These are phyloP conservation scores for Cryptococcus jaspeensis DNA, from an alignment of 1,284 basidiomycete species.

Conservation along the genomic window DNA sequence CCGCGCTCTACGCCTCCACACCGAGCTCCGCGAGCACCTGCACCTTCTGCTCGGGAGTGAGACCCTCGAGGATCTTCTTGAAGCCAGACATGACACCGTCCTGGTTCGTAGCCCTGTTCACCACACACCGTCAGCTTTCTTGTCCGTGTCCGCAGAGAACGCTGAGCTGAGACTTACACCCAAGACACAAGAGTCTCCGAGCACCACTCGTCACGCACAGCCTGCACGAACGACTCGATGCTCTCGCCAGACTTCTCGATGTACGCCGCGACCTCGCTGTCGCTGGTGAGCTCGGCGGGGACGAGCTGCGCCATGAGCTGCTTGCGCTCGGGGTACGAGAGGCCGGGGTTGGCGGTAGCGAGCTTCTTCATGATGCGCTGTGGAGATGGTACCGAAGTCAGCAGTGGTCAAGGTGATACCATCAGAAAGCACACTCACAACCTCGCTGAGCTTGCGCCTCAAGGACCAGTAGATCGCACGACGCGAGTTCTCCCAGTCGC, in stretches of 20 bases:
- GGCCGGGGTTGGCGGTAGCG: constrained; percentile 46
- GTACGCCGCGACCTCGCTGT: constrained; percentile 47
- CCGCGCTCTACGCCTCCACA: constrained; percentile 1
- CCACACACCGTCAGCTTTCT: too few species aligned
- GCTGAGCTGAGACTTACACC: constrained; percentile 31
- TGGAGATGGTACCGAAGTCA: background rate
- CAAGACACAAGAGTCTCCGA: constrained; percentile 42
- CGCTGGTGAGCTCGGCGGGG: constrained; percentile 35
- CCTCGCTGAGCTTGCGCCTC: constrained; percentile 59
- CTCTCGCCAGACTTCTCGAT: constrained; percentile 45
- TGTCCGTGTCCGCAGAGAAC: background rate
- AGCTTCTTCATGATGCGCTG: constrained; percentile 51
- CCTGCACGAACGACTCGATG: constrained; percentile 40
- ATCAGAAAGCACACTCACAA: constrained; percentile 25
- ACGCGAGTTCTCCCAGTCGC: constrained; percentile 84
- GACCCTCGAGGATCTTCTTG: constrained; percentile 56
- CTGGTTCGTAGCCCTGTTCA: constrained; percentile 37
- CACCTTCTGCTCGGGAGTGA: constrained; percentile 69
- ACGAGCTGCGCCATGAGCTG: constrained; percentile 41
- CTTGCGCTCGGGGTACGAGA: constrained; percentile 47
- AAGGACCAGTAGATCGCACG: constrained; percentile 95
- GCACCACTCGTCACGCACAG: constrained; percentile 43
- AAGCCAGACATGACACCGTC: constrained; percentile 45
- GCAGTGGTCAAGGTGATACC: background rate
- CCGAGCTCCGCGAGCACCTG: constrained; percentile 56